These are phyloP conservation scores for Marasmius sp. DNA, from an alignment of 1,284 basidiomycete genomes.

Conservation along the genomic window DNA sequence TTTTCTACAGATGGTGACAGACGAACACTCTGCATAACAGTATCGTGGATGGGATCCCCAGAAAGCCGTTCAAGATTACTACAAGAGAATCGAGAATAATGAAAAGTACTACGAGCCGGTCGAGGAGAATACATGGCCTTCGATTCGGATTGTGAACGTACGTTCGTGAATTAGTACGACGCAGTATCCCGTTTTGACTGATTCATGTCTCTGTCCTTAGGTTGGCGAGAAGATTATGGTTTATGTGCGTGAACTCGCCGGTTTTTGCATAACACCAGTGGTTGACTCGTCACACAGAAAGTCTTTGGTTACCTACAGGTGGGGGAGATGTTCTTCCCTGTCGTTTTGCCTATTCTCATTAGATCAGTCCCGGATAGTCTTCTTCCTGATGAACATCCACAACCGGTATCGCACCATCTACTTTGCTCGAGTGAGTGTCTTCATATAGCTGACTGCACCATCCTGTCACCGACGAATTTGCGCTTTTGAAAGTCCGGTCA, in stretches of 20 bases:
- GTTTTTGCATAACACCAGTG: neutral
- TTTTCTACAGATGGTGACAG: neutral
- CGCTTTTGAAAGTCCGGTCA: conserved; percentile 71
- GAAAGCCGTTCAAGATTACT: conserved; percentile 90
- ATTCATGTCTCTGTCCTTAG: conserved; percentile 32
- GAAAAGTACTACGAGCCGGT: conserved; percentile 89
- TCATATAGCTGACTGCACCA: neutral
- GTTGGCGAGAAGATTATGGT: conserved; percentile 93
- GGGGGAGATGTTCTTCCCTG: conserved; percentile 14
- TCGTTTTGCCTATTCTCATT: neutral
- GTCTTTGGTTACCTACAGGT: conserved; percentile 86
- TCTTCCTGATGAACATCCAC: conserved; percentile 99
- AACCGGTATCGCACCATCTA: conserved; percentile 89
- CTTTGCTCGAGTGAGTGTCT: conserved; percentile 77
- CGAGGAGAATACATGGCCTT: conserved; percentile 84
- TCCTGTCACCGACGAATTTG: neutral
- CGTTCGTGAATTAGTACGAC: conserved; percentile 17
- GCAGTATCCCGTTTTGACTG: neutral
- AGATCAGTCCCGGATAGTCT: conserved; percentile 84
- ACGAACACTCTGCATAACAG: conserved; percentile 36
- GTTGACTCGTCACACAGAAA: conserved; percentile 50
- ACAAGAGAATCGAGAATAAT: conserved; percentile 84
- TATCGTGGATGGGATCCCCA: conserved; percentile 94
- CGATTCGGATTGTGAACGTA: conserved; percentile 95
- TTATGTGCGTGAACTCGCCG: conserved; percentile 57